Base-by-base conservation (phyloP, 2,329 filamentous ascomycete species). In the Nemania abortiva region DNA sequence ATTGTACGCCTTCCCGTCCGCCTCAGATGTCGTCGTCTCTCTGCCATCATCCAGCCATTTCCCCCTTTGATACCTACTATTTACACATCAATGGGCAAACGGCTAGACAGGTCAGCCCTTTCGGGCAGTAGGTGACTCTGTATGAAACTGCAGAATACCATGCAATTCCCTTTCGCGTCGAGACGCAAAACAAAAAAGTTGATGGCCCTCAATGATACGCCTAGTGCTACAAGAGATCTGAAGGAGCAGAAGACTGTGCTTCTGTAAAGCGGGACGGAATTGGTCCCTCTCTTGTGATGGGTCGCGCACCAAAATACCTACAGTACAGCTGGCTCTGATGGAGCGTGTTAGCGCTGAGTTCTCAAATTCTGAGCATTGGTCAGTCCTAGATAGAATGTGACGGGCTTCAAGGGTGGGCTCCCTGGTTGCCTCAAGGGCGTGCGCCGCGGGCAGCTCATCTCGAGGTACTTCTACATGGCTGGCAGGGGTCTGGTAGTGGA, bases 381-480 rank as follows among this genome's bases (percentile, higher is more conserved):
- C 6, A 20, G 50, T 64, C 65, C 68, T n/a, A n/a, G n/a, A n/a
- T 63, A 45, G 22, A 61, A 64, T 67, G 54, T 55, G 65, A 63
- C 65, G 45, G 37, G 24, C 31, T 39, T 50, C 22, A 54, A n/a
- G 56, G 49, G 45, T 65, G 53, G 69, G 31, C 31, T 34, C 4
- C 22, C 39, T 22, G 47, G 66, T 55, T 60, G 66, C 66, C 69
- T 69, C 58, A 27, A n/a, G 11, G 24, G 29, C 22, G 31, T 34
- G 29, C 63, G 56, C 7, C 64, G 66, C 66, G 67, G 20, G 39
- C 66, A 37, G 55, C 39, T 49, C n/a, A n/a, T 22, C 5, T 6
- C 11, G 7, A 31, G n/a, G 11, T 22, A 67, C 66, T 63, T 65
- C 49, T 71, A 69, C 66, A 57, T n/a, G n/a, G n/a, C n/a, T 63